A percentile compares a stretch with the other conserved stretches of the same genome.
phyloP scores from a whole-genome alignment of 768 basidiomycete genomes.

The Pulveroboletus sp. region DNA sequence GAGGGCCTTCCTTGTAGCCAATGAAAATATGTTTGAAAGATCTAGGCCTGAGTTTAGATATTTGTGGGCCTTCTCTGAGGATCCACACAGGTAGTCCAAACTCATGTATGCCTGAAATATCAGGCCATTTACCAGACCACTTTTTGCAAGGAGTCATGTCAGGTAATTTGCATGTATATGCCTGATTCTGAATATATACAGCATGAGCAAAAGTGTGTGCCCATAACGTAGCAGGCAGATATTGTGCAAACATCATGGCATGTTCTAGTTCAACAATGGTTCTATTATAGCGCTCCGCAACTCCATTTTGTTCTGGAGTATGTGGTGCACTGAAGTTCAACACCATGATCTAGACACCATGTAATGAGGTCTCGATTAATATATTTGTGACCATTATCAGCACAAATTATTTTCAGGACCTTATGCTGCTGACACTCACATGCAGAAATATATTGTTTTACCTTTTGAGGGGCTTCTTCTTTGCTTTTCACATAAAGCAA shows the following conservation, averaged over 20 bases:
- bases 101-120: not conserved
- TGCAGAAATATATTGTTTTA: too few relatives aligned
- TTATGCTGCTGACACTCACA: too few relatives aligned
- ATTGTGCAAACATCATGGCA: slow-evolving; percentile 30
- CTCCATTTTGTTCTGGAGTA: slow-evolving; percentile 35
- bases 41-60: too few relatives aligned
- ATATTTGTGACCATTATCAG: slow-evolving; percentile 34
- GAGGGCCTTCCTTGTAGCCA: too few relatives aligned
- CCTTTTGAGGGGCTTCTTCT: too few relatives aligned
- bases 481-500: too few relatives aligned
- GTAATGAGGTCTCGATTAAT: slow-evolving; percentile 19
- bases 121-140: not conserved
- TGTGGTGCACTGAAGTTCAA: slow-evolving; percentile 34
- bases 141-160: not conserved
- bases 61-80: not conserved
- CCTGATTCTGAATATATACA: slow-evolving; percentile 26
- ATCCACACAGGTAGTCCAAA: not conserved
- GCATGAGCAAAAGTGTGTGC: slow-evolving; percentile 28
- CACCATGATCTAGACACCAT: slow-evolving; percentile 24
- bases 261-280: slow-evolving; percentile 29
- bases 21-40: too few relatives aligned
- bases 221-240: slow-evolving; percentile 23
- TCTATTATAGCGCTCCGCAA: slow-evolving; percentile 34
- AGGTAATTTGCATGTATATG: not conserved
- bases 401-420: slow-evolving; percentile 11